phyloP scores from a whole-genome alignment of 139 green algal genomes.

The Zygnema circumcarinatum region DNA sequence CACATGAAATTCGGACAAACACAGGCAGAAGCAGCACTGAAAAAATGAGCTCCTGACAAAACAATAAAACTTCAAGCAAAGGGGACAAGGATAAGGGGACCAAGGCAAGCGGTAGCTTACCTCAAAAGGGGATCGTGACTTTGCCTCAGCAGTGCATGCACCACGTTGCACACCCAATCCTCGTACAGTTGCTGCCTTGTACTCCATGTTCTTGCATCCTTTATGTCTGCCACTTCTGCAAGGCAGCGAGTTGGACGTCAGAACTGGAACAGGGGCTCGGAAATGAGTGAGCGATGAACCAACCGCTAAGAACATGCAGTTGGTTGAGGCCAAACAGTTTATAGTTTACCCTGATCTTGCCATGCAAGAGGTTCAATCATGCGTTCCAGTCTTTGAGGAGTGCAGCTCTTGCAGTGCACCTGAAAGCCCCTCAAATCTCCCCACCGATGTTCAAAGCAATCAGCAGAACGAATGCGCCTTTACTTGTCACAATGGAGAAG shows the following conservation, averaged over 20 bases:
- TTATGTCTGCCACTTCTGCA: background rate
- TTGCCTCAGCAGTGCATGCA: slow-evolving; percentile 64
- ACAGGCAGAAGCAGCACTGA: background rate
- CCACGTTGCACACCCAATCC: slow-evolving; percentile 69
- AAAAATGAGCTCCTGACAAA: background rate
- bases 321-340: no score
- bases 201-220: slow-evolving; percentile 53
- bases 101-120: no score
- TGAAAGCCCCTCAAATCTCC: background rate
- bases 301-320: no score
- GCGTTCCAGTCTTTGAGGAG: background rate
- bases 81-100: background rate
- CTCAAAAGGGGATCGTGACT: slow-evolving; percentile 28
- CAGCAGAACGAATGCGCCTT: no score
- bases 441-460: background rate
- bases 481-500: no score
- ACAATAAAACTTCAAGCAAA: background rate
- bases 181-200: slow-evolving; percentile 41
- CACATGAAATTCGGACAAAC: no score
- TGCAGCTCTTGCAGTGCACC: background rate
- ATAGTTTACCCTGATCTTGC: background rate
- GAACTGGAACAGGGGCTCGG: no score
- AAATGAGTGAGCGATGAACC: no score
- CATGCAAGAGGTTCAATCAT: background rate
- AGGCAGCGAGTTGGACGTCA: no score